Conservation (phyloP, 2,329 filamentous ascomycete genomes). For the Fusarium nematophilum region DNA sequence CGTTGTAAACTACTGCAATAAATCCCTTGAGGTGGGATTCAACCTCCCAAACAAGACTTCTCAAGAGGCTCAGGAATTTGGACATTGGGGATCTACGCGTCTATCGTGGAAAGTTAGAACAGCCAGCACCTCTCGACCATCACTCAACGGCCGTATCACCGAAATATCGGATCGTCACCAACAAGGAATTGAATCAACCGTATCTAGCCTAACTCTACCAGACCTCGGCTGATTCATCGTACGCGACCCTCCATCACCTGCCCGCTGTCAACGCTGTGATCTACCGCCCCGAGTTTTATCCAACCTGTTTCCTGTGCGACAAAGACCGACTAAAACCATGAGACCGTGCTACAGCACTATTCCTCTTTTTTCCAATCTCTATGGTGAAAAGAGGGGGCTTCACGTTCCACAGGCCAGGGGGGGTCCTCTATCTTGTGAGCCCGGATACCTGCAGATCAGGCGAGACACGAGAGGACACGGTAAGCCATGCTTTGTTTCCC, state of each 20-base stretch:
- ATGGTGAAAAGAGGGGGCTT: neutral
- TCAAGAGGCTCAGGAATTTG: no score
- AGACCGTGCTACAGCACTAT: neutral
- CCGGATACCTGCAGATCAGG: constrained; percentile 16
- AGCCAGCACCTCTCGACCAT: no score
- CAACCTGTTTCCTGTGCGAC: neutral
- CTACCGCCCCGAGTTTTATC: neutral
- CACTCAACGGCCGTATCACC: no score
- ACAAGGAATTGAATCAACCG: no score
- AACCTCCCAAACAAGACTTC: no score
- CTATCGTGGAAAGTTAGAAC: no score
- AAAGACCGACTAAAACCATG: neutral
- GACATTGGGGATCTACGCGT: no score
- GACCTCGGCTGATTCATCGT: neutral
- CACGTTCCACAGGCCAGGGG: constrained; percentile 3
- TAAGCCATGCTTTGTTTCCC: neutral
- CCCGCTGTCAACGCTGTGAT: neutral
- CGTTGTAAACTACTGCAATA: no score
- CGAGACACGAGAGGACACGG: neutral
- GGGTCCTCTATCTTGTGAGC: constrained; percentile 16
- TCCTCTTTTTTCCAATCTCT: neutral
- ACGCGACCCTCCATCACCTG: neutral
- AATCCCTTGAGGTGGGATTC: no score
- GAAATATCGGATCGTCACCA: no score
- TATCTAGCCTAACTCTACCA: neutral